A percentile compares a stretch with the other conserved stretches of the same genome.
Conservation (phyloP, 1,284 basidiomycete genomes). For the Tylopilus sp. region DNA sequence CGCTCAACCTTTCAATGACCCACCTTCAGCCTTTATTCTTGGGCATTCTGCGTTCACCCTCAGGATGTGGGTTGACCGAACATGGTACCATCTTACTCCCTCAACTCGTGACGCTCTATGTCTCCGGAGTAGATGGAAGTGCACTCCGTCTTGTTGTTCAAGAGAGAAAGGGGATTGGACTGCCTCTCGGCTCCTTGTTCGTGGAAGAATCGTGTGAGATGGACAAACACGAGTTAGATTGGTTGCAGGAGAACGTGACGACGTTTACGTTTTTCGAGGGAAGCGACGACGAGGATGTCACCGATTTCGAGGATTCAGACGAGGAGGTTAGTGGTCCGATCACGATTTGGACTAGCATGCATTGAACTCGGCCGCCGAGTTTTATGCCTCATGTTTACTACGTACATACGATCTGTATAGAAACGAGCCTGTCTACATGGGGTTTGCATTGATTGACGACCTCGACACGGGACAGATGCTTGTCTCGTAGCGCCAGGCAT, state of each 20-base stretch:
- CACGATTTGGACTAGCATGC: too few relatives aligned
- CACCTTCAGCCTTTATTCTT: conserved; percentile 36
- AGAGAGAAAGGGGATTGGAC: conserved; percentile 44
- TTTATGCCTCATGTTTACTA: too few relatives aligned
- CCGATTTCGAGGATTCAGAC: conserved; percentile 18
- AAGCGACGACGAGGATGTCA: conserved; percentile 39
- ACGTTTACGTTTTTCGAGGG: conserved; percentile 29
- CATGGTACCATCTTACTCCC: conserved; percentile 11
- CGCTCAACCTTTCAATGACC: conserved; percentile 39
- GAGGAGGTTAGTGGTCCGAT: too few relatives aligned
- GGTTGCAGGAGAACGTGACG: neutral
- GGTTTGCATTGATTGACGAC: too few relatives aligned
- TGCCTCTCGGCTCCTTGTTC: conserved; percentile 43
- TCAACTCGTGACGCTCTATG: conserved; percentile 44
- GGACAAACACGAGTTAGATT: neutral
- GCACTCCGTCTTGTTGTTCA: conserved; percentile 44
- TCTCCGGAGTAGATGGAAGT: conserved; percentile 40
- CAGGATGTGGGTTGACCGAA: neutral
- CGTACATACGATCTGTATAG: too few relatives aligned
- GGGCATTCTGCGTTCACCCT: conserved; percentile 36
- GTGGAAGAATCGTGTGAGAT: conserved; percentile 31
- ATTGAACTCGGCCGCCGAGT: too few relatives aligned
- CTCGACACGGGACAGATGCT: too few relatives aligned
- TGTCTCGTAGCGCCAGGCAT: too few relatives aligned
- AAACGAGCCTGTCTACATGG: too few relatives aligned